Evolutionary conservation across 2,329 filamentous ascomycete genomes (phyloP).

Genomic region (Cytospora piceae): DNA sequence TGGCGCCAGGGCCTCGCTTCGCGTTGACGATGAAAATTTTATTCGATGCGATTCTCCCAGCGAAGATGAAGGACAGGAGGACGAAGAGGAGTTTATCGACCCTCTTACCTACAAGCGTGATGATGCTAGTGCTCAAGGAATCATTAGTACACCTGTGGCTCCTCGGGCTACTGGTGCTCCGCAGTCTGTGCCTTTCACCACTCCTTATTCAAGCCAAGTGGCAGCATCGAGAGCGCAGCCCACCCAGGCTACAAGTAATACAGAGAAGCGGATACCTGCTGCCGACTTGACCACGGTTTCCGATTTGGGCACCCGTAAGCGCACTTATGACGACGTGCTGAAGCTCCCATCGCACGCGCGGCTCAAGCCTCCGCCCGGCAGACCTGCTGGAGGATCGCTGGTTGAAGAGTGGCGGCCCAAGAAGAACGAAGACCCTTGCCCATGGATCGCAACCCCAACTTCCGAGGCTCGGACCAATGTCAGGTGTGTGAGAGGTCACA

Average conservation of each 20-base stretch:
- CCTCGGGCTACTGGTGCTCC: background rate
- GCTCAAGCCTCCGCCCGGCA: conserved; percentile 56
- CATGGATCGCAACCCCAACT: conserved; percentile 67
- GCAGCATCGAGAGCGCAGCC: background rate
- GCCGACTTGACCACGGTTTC: conserved; percentile 36
- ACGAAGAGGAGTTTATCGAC: conserved; percentile 29
- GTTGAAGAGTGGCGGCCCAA: conserved; percentile 56
- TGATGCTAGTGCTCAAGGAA: conserved; percentile 4
- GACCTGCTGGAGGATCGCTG: conserved; percentile 54
- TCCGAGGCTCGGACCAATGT: conserved; percentile 46
- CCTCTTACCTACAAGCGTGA: conserved; percentile 27
- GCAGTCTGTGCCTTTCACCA: conserved; percentile 3
- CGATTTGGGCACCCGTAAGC: conserved; percentile 70
- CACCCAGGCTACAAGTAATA: background rate
- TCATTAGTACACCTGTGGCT: conserved; percentile 19
- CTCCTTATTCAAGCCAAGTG: conserved; percentile 9
- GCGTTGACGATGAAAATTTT: conserved; percentile 73
- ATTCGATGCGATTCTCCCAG: conserved; percentile 80
- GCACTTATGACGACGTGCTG: conserved; percentile 71
- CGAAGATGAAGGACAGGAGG: conserved; percentile 44
- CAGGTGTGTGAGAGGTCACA: conserved; percentile 15
- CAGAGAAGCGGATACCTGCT: conserved; percentile 8
- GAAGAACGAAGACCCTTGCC: conserved; percentile 50
- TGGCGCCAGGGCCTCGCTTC: conserved; percentile 40
- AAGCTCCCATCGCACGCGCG: conserved; percentile 59